A percentile compares a stretch with the other conserved stretches of the same genome.
Conservation (phyloP, 1,284 basidiomycete species). For the Cryptococcus wingfieldii region DNA sequence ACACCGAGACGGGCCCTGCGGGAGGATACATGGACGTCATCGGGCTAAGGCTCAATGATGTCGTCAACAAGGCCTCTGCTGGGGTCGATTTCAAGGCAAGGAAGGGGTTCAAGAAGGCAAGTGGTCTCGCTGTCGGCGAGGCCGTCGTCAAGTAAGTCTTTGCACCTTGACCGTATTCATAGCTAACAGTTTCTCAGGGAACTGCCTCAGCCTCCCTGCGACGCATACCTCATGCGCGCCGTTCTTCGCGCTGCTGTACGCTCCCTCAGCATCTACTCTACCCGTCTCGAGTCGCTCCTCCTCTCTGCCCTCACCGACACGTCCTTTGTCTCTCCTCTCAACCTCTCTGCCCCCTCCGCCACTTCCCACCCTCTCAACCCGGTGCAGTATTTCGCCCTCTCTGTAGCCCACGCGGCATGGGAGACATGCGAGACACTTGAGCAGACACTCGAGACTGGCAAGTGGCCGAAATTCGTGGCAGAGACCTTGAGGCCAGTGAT, state of each 20-base stretch:
- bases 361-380: conserved; percentile 42
- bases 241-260: conserved; percentile 45
- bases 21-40: conserved; percentile 48
- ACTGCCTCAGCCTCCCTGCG: conserved; percentile 38
- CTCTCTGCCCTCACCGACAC: conserved; percentile 47
- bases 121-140: conserved; percentile 44
- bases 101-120: conserved; percentile 45
- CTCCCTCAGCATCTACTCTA: conserved; percentile 47
- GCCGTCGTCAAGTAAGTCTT: conserved; percentile 44
- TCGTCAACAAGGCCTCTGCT: conserved; percentile 45
- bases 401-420: conserved; percentile 49
- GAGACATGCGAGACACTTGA: conserved; percentile 49
- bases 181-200: conserved; percentile 29
- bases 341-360: conserved; percentile 23
- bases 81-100: conserved; percentile 47
- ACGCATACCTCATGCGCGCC: conserved; percentile 48
- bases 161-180: not conserved
- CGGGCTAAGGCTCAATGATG: conserved; percentile 45
- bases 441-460: conserved; percentile 43
- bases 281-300: conserved; percentile 47
- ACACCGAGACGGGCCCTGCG: conserved; percentile 13
- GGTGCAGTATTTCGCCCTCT: conserved; percentile 44
- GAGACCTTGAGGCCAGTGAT: conserved; percentile 60
- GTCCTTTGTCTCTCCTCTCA: conserved; percentile 36
- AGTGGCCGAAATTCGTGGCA: conserved; percentile 50